Evolutionary conservation across 495 filamentous ascomycete genomes (phyloP), one percentile per base, ranked within the genome.

Genomic region (Penicillium tannophilum): DNA sequence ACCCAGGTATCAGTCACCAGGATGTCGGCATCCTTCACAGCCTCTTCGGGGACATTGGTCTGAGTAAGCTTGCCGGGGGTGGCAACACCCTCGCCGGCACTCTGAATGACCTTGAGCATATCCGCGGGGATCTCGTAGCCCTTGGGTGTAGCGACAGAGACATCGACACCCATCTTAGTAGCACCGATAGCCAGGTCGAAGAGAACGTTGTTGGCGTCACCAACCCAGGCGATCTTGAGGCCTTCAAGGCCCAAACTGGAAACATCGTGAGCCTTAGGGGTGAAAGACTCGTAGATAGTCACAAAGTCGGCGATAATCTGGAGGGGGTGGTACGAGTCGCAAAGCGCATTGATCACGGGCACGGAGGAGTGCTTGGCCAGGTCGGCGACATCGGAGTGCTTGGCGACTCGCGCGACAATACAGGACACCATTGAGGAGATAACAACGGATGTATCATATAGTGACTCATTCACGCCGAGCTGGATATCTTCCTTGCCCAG

Each of bases 1-100:
- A 96, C 82, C 93, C 93, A 98, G 9, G 94, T 98, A 66, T 98
- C 94, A 0, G 94, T 98, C 0, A 98, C 90, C 19, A 98, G 77
- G 43, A 98, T 80, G 65, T 98, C 90, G 2, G 94, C 93, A 58
- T 87, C 79, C 79, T 89, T 90, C 60, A 98, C 86, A 0, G 94
- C 94, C 66, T 95, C 90, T 68, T 93, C 90, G 3, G 94, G 94
- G 3, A 89, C 78, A 16, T 79, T 85, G 11, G 89, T 93, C 72
- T 96, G 87, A 11, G 76, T 76, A 11, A 96, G 76, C 58, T 81
- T 84, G 9, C 91, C 91, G n/a, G 85, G 78, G 3, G 70, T 73
- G 3, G 76, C 33, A 3, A 87, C 78, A 30, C 79, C 80, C 41
- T 81, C 63, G 4, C 84, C 84, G 11, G 88, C 80, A 16, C 81